These are phyloP conservation scores for Vigna trinervia DNA, from an alignment of 306 rosid genomes.

Conservation along the genomic window DNA sequence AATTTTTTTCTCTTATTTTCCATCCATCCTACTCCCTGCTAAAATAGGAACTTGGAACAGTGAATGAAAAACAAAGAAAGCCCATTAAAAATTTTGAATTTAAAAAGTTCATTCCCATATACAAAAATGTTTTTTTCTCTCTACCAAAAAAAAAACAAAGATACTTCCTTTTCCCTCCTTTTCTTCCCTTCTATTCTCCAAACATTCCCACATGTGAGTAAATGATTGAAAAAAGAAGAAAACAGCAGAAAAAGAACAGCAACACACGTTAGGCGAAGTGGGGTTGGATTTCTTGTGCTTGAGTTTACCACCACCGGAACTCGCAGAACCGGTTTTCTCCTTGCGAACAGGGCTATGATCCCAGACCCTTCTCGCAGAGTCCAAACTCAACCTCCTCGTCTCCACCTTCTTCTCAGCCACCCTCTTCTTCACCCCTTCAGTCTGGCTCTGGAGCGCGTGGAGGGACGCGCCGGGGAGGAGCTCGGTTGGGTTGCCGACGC, in stretches of 20 bases:
- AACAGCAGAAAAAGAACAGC: background rate
- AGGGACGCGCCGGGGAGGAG: constrained; percentile 55
- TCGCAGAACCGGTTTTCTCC: background rate
- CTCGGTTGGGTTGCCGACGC: constrained; percentile 68
- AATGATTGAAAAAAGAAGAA: background rate
- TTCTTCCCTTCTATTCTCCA: background rate
- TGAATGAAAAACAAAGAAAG: background rate
- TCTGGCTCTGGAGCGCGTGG: too few relatives aligned
- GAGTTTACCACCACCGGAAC: constrained; percentile 11
- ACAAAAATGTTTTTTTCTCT: background rate
- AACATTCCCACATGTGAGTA: background rate
- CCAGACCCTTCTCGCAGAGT: constrained; percentile 71
- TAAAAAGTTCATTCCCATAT: background rate
- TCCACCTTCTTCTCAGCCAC: constrained; percentile 14
- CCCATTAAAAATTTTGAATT: background rate
- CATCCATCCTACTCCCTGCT: background rate
- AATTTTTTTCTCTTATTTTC: background rate
- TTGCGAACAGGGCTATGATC: constrained; percentile 41
- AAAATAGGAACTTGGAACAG: background rate
- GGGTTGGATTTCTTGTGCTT: constrained; percentile 46
- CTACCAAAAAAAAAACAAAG: background rate
- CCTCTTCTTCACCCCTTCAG: constrained; percentile 4
- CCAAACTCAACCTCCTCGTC: constrained; percentile 73
- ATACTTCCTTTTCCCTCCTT: background rate
- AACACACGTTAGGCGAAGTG: constrained; percentile 46